Evolutionary conservation across 306 rosid genomes (phyloP).

Genomic region (Pyrus betulifolia): DNA sequence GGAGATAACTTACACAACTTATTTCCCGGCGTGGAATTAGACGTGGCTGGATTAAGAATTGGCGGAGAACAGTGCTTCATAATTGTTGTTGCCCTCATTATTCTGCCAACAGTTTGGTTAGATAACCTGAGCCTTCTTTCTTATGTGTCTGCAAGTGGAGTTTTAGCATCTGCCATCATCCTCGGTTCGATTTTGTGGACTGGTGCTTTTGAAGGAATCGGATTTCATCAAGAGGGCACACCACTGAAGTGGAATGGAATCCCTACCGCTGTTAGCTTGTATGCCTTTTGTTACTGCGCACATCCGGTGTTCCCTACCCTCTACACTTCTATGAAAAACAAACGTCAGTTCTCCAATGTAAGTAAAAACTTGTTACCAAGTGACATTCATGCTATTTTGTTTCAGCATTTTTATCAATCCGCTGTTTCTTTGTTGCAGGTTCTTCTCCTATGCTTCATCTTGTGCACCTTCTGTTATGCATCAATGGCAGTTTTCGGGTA

Average conservation of each 20-base stretch:
- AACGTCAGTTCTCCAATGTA: constrained; percentile 73
- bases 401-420: not conserved
- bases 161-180: constrained; percentile 60
- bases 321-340: constrained; percentile 66
- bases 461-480: constrained; percentile 46
- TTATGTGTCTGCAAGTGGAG: constrained; percentile 79
- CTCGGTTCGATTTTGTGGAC: constrained; percentile 55
- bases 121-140: constrained; percentile 65
- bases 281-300: constrained; percentile 76
- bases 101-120: constrained; percentile 73
- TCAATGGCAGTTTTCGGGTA: constrained; percentile 67
- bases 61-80: constrained; percentile 45
- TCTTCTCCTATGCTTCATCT: constrained; percentile 41
- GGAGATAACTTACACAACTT: constrained; percentile 68
- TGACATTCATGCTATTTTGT: not conserved
- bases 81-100: constrained; percentile 40
- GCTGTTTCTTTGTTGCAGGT: constrained; percentile 39
- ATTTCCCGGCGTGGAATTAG: constrained; percentile 29
- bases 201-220: constrained; percentile 51
- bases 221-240: constrained; percentile 42
- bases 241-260: constrained; percentile 49
- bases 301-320: constrained; percentile 87
- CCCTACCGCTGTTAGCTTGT: constrained; percentile 65
- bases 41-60: constrained; percentile 33
- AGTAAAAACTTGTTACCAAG: constrained; percentile 16